Base-by-base conservation (phyloP, 495 filamentous ascomycete genomes). In the Letharia columbiana region DNA sequence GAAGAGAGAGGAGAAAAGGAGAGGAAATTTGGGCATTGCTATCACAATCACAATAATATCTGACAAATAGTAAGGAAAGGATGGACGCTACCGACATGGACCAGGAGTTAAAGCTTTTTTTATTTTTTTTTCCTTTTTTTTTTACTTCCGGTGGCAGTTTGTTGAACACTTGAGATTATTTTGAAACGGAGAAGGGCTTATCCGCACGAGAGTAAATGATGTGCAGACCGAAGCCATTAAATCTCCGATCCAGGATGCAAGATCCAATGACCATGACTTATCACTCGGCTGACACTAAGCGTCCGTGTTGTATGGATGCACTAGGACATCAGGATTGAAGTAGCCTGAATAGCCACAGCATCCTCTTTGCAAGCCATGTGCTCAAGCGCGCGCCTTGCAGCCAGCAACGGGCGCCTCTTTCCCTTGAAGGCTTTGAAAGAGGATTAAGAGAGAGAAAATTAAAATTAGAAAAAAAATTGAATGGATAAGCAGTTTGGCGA, bases 21-120 rank as follows among this genome's bases (percentile, higher is more conserved):
- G 10, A 56, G 9, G 52, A 9, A 35, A 20, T 2, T 56, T 31
- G 52, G 52, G 0, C 28, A 56, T 33, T 33, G 31, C 52, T 8
- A 20, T 56, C 52, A 56, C 31, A 35, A 28, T 28, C 23, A 28
- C 23, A 28, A 28, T 28, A 28, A 35, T 0, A 56, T 17, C 20
- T 56, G 52, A 56, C 52, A 56, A 56, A 56, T 56, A 56, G 52
- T 17, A 35, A 0, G 13, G 6, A 35, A 18, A 33, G 10, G 28
- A 35, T 33, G 52, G 33, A 56, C 52, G 52, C 52, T 56, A 56
- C 52, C 52, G 28, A 35, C 52, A 56, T 56, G 52, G 52, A 17
- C 28, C 52, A 56, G 52, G 13, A 31, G 13, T 56, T 56, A 56
- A 56, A 56, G 52, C 52, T 35, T 56, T 56, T 35, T 50, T 11